A percentile compares a stretch with the other conserved stretches of the same genome.
phyloP scores from a whole-genome alignment of 2,329 filamentous ascomycete genomes.

The Aspergillus ibericus region DNA sequence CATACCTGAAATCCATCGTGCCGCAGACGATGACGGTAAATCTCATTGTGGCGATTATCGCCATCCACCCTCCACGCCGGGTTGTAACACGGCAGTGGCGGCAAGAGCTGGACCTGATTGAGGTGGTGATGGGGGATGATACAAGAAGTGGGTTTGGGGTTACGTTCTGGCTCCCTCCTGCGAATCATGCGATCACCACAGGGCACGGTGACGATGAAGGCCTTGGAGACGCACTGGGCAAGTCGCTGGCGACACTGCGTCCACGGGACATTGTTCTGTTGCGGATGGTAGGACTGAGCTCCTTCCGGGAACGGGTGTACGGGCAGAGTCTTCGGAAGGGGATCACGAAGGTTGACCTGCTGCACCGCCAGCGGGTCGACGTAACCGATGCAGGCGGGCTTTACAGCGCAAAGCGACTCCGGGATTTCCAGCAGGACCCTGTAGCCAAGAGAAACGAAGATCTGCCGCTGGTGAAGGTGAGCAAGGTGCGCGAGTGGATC shows the following conservation, averaged over 20 bases:
- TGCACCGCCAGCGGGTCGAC: conserved; percentile 59
- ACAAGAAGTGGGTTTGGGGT: conserved; percentile 77
- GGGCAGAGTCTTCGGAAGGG: conserved; percentile 76
- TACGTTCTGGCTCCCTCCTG: conserved; percentile 73
- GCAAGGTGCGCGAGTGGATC: conserved; percentile 73
- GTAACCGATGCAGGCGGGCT: conserved; percentile 56
- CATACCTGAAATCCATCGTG: conserved; percentile 63
- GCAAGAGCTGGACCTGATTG: conserved; percentile 64
- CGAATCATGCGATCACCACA: conserved; percentile 16
- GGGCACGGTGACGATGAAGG: conserved; percentile 11
- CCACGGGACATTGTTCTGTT: conserved; percentile 76
- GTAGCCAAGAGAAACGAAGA: conserved; percentile 32
- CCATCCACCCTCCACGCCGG: conserved; percentile 65
- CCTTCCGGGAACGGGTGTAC: conserved; percentile 75
- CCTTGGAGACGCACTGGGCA: conserved; percentile 35
- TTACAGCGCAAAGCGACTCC: conserved; percentile 56
- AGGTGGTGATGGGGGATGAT: conserved; percentile 81
- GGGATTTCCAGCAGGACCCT: conserved; percentile 13
- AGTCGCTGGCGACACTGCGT: conserved; percentile 53
- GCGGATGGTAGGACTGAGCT: conserved; percentile 74
- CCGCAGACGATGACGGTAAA: conserved; percentile 83
- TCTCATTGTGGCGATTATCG: conserved; percentile 76
- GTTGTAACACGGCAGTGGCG: conserved; percentile 62
- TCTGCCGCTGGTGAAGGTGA: conserved; percentile 63
- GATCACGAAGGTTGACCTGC: conserved; percentile 67